These are phyloP conservation scores for Phytophthora ohioensis DNA, from an alignment of 352 stramenopile genomes.

Conservation along the genomic window DNA sequence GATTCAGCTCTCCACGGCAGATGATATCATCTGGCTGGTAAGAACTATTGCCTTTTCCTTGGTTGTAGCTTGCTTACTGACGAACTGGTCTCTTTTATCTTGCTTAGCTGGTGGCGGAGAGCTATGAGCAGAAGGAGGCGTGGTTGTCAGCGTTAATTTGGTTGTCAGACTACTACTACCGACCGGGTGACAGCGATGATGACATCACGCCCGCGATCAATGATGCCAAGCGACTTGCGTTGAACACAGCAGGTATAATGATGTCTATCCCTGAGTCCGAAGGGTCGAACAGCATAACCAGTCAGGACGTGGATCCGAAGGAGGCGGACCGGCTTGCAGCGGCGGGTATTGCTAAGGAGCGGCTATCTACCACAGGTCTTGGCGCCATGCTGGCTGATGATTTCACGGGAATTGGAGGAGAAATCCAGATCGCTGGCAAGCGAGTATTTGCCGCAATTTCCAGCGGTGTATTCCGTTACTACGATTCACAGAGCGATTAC, in stretches of 20 bases:
- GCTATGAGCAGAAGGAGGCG: conserved; percentile 85
- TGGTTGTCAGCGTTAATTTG: conserved; percentile 88
- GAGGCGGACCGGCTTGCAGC: conserved; percentile 38
- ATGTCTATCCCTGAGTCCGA: conserved; percentile 56
- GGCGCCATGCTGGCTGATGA: conserved; percentile 43
- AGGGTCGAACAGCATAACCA: conserved; percentile 41
- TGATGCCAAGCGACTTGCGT: conserved; percentile 50
- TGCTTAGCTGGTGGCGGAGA: conserved; percentile 76
- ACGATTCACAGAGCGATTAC: conserved; percentile 83
- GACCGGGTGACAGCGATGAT: conserved; percentile 37
- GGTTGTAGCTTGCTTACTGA: conserved; percentile 19
- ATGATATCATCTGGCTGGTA: conserved; percentile 87
- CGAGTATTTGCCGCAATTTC: conserved; percentile 83
- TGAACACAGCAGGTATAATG: conserved; percentile 61
- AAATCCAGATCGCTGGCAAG: conserved; percentile 68
- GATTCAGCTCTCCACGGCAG: conserved; percentile 80
- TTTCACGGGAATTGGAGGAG: conserved; percentile 70
- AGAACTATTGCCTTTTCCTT: conserved; percentile 25
- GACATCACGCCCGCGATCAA: conserved; percentile 33
- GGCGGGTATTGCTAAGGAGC: conserved; percentile 44
- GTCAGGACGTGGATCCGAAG: conserved; percentile 33
- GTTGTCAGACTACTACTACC: conserved; percentile 88
- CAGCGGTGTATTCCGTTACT: conserved; percentile 89
- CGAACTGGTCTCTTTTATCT: conserved; percentile 12
- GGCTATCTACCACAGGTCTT: conserved; percentile 35